Evolutionary conservation across 2,329 filamentous ascomycete species (phyloP).

Genomic region (Aspergillus sp.): DNA sequence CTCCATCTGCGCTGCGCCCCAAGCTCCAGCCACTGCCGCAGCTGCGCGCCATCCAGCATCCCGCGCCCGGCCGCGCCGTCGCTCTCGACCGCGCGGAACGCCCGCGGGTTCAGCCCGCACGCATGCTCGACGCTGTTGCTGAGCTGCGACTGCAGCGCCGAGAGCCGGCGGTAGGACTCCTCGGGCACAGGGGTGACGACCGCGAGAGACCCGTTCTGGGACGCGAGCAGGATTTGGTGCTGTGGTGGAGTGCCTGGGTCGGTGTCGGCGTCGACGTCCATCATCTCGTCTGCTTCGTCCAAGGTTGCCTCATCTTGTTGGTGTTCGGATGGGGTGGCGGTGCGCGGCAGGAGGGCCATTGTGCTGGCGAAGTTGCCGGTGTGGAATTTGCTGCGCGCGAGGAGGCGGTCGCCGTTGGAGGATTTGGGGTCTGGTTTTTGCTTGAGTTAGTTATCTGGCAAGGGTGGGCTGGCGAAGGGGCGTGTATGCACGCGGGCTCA

Average conservation of each 20-base stretch:
- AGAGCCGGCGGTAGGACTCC: constrained; percentile 70
- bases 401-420: constrained; percentile 73
- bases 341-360: constrained; percentile 66
- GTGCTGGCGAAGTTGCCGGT: constrained; percentile 68
- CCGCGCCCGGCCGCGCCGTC: constrained; percentile 46
- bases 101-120: constrained; percentile 74
- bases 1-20: constrained; percentile 62
- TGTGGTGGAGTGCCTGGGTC: too few relatives aligned
- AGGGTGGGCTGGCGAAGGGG: too few relatives aligned
- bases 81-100: constrained; percentile 55
- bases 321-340: constrained; percentile 41
- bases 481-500: too few relatives aligned
- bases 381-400: constrained; percentile 82
- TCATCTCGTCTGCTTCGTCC: constrained; percentile 26
- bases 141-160: constrained; percentile 71
- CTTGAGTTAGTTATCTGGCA: background rate
- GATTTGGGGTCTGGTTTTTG: constrained; percentile 69
- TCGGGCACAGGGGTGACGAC: constrained; percentile 71
- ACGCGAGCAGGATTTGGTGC: constrained; percentile 58
- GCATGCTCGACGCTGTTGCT: constrained; percentile 64
- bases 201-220: constrained; percentile 64
- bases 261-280: constrained; percentile 27
- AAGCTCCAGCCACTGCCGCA: constrained; percentile 67
- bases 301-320: too few relatives aligned
- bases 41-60: constrained; percentile 68